A percentile compares a stretch with the other conserved stretches of the same genome.
Evolutionary conservation across 2,329 filamentous ascomycete genomes (phyloP).

Genomic region (Ophidiomyces ophidiicola): DNA sequence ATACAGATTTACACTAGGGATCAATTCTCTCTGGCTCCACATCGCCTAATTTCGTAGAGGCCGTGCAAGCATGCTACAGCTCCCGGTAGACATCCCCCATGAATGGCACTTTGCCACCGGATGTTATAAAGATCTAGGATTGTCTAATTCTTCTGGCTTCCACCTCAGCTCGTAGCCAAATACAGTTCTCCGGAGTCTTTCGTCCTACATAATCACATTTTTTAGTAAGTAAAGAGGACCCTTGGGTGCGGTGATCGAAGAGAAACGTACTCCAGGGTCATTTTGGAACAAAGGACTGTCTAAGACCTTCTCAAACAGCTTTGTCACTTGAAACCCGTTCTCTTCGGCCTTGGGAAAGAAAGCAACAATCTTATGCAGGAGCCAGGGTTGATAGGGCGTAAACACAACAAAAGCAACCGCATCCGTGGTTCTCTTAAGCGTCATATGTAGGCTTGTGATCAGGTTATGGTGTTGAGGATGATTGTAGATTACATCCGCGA

Average conservation of each 20-base stretch:
- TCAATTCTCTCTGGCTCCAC: too few species aligned
- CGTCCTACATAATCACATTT: conserved; percentile 49
- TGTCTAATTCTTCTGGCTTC: conserved; percentile 31
- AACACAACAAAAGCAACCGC: conserved; percentile 77
- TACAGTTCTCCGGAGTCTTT: conserved; percentile 67
- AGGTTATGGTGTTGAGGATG: conserved; percentile 76
- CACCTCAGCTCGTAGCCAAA: conserved; percentile 65
- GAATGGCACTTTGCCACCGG: too few species aligned
- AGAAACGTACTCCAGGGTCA: conserved; percentile 56
- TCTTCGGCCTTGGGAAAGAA: conserved; percentile 71
- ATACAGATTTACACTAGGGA: conserved; percentile 5
- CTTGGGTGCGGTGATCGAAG: not conserved
- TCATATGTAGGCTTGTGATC: conserved; percentile 56
- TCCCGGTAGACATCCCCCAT: too few species aligned
- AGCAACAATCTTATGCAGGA: conserved; percentile 67
- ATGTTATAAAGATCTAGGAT: too few species aligned
- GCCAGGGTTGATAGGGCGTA: conserved; percentile 85
- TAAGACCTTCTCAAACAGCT: conserved; percentile 69
- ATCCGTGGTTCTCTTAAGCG: conserved; percentile 44
- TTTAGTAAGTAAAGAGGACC: conserved; percentile 1
- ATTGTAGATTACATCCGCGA: conserved; percentile 84
- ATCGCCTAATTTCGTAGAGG: too few species aligned
- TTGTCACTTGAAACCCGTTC: conserved; percentile 61
- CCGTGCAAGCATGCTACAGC: too few species aligned
- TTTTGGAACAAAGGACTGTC: conserved; percentile 81